Evolutionary conservation across 768 basidiomycete species (phyloP), one percentile per base, ranked within the genome.

Genomic region (Phanerochaete carnosa): DNA sequence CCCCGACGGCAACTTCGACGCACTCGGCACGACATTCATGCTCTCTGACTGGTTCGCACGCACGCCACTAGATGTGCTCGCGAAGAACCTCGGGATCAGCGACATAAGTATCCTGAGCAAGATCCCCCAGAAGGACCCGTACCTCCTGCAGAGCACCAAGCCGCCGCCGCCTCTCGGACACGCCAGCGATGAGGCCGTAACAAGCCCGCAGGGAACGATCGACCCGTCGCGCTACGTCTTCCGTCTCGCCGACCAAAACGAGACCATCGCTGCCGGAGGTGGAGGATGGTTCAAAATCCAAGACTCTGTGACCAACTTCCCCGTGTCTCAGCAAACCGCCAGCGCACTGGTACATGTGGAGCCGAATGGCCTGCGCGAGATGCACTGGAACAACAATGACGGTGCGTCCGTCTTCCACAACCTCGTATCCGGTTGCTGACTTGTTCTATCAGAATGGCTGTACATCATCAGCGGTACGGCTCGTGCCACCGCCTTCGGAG

Each of bases 1-100:
- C 66, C 59, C 68, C 2, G 64, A 67, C 55, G 68, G 68, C 56
- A 64, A 69, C 68, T 69, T 69, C 61, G 68, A 69, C 53, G 66
- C 65, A 25, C 37, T 55, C 15, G 68, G 68, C 43, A 69, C 68
- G n/a, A 69, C 68, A 9, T 69, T 69, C 60, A 69, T 67, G 68
- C 61, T 69, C 23, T 67, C 68, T 0, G 68, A 69, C 60, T 69
- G 68, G 68, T 66, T 69, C 59, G 66, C 66, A 28, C 68, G 64
- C 56, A 69, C 68, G 28, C 68, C 68, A 32, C 66, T 69, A 19
- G 68, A 69, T 54, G 54, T 69, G 46, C 64, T 69, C 52, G 68
- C 68, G 11, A 66, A 69, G 65, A 69, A 66, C 57, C 55, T 69
- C 49, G 68, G 66, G 35, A 57, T 69, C 25, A 43, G 4, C 11